Conservation (phyloP, 768 basidiomycete species). For the Russula sp. region DNA sequence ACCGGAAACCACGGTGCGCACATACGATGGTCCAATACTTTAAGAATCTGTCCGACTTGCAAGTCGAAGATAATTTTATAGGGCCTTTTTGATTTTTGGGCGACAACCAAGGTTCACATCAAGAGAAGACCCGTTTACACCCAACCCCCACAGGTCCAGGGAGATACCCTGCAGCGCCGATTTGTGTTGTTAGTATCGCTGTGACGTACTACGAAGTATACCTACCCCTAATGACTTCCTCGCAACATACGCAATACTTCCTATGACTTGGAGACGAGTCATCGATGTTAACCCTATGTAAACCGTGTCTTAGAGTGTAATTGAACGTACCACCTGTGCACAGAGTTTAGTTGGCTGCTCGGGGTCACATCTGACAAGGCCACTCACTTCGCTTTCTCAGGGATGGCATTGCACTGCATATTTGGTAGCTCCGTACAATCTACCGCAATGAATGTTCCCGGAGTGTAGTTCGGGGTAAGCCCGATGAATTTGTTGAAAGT, state of each 20-base stretch:
- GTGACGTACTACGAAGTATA: not conserved
- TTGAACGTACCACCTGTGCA: slow-evolving; percentile 20
- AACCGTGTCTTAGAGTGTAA: not conserved
- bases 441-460: slow-evolving; percentile 22
- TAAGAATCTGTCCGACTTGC: not conserved
- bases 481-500: slow-evolving; percentile 20
- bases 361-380: not conserved
- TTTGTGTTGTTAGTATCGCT: not conserved
- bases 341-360: not conserved
- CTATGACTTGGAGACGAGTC: not conserved
- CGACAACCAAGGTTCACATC: not conserved
- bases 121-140: slow-evolving; percentile 22
- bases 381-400: slow-evolving; percentile 17
- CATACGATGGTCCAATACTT: not conserved
- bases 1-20: not conserved
- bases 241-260: slow-evolving; percentile 28
- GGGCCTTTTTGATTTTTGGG: no score
- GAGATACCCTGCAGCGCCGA: slow-evolving; percentile 12
- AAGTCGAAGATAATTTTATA: not conserved
- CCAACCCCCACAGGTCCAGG: slow-evolving; percentile 26
- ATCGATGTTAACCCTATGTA: not conserved
- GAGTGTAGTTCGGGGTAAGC: slow-evolving; percentile 20
- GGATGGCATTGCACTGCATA: slow-evolving; percentile 18
- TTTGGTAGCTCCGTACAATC: slow-evolving; percentile 20
- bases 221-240: slow-evolving; percentile 19